These are phyloP conservation scores for Hypoxylon sp. DNA, from an alignment of 2,329 filamentous ascomycete genomes.

Conservation along the genomic window DNA sequence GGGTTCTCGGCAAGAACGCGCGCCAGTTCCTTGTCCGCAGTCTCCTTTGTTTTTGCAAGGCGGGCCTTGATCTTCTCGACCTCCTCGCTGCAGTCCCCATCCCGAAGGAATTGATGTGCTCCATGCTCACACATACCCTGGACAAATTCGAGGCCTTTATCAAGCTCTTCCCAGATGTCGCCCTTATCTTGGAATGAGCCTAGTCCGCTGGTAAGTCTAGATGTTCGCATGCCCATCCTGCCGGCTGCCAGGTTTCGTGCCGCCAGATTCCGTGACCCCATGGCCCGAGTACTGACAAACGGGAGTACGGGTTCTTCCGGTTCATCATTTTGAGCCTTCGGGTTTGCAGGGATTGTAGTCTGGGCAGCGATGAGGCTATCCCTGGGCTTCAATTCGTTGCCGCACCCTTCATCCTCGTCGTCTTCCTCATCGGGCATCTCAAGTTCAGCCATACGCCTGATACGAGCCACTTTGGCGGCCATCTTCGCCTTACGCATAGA, in stretches of 20 bases:
- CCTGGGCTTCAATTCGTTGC: constrained; percentile 50
- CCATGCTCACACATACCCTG: constrained; percentile 88
- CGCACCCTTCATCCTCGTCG: constrained; percentile 50
- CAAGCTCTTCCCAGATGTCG: constrained; percentile 79
- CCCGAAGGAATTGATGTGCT: constrained; percentile 89
- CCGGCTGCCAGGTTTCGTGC: constrained; percentile 40
- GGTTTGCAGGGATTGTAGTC: constrained; percentile 27
- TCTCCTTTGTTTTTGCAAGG: constrained; percentile 73
- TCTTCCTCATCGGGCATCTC: constrained; percentile 68
- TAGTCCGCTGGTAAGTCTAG: constrained; percentile 48
- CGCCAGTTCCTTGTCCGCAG: constrained; percentile 72
- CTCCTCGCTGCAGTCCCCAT: constrained; percentile 86
- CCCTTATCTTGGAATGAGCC: constrained; percentile 52
- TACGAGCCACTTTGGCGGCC: constrained; percentile 80
- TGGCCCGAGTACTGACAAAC: constrained; percentile 58
- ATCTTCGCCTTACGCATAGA: constrained; percentile 89
- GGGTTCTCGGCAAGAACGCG: constrained; percentile 69
- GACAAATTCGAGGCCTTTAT: constrained; percentile 83
- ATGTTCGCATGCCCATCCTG: constrained; percentile 48
- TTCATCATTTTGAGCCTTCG: constrained; percentile 30
- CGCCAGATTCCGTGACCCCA: constrained; percentile 51
- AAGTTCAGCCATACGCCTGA: constrained; percentile 71
- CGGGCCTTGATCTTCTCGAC: constrained; percentile 77
- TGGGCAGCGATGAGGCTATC: constrained; percentile 48
- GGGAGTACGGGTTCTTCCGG: constrained; percentile 54